Evolutionary conservation across 2,329 filamentous ascomycete genomes (phyloP).

Genomic region (Calonectria hawksworthii): DNA sequence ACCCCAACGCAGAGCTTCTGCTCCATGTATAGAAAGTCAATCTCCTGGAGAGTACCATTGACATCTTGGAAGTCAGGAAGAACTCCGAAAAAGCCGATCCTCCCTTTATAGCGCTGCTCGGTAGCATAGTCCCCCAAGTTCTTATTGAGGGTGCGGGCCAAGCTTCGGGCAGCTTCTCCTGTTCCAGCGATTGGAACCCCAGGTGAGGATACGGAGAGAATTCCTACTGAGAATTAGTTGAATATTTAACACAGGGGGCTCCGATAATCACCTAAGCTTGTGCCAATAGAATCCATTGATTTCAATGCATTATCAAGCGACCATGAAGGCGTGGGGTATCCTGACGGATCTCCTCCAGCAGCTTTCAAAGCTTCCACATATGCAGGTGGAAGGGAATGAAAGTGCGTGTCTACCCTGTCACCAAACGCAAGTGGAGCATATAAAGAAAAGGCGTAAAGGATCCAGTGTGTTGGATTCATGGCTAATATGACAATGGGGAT

Average conservation of each 20-base stretch:
- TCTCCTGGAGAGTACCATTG: conserved; percentile 41
- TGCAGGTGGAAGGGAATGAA: conserved; percentile 17
- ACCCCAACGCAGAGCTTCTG: conserved; percentile 43
- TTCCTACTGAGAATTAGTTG: not conserved
- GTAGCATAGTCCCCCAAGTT: not conserved
- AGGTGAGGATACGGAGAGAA: conserved; percentile 29
- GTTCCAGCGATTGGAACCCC: conserved; percentile 25
- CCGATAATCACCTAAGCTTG: conserved; percentile 4
- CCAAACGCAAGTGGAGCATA: not conserved
- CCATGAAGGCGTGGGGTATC: conserved; percentile 29
- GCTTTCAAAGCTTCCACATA: conserved; percentile 23
- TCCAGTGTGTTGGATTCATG: too few species aligned
- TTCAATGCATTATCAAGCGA: conserved; percentile 17
- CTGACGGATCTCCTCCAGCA: conserved; percentile 29
- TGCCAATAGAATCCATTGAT: conserved; percentile 19
- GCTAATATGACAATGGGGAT: too few species aligned
- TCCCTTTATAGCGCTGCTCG: not conserved
- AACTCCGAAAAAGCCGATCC: conserved; percentile 43
- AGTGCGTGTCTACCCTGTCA: conserved; percentile 1
- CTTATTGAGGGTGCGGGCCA: conserved; percentile 25
- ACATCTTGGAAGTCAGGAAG: conserved; percentile 45
- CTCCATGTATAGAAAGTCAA: conserved; percentile 40
- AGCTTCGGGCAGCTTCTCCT: conserved; percentile 12
- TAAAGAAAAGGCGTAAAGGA: too few species aligned
- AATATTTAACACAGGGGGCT: too few species aligned